Conservation (phyloP, 805 yeast genomes). For the Candida chilensis region DNA sequence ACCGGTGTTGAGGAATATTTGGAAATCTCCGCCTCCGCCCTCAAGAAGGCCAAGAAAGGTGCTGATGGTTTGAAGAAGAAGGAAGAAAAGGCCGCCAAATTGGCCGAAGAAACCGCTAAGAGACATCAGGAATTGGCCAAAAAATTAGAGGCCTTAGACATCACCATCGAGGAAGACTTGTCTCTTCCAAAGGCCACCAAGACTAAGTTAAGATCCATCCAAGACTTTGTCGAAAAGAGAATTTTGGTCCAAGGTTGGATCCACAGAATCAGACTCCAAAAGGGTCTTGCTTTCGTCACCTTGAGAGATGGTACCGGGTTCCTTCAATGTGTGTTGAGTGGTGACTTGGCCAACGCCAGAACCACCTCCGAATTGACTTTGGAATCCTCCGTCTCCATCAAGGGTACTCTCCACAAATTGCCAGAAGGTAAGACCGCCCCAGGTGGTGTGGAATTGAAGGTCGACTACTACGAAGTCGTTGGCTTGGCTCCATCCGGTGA, state of each 20-base stretch:
- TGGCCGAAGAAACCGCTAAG: slow-evolving; percentile 44
- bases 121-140: slow-evolving; percentile 68
- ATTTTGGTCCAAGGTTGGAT: slow-evolving; percentile 89
- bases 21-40: slow-evolving; percentile 82
- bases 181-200: slow-evolving; percentile 62
- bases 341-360: slow-evolving; percentile 88
- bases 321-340: slow-evolving; percentile 79
- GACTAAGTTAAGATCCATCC: slow-evolving; percentile 54
- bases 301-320: slow-evolving; percentile 94
- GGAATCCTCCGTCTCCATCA: slow-evolving; percentile 75
- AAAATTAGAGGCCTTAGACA: slow-evolving; percentile 71
- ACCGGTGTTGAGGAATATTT: slow-evolving; percentile 42
- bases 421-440: slow-evolving; percentile 98
- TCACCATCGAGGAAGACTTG: slow-evolving; percentile 64
- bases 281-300: slow-evolving; percentile 84
- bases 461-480: slow-evolving; percentile 80
- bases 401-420: slow-evolving; percentile 72
- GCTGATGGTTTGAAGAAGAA: slow-evolving; percentile 86
- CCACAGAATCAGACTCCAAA: slow-evolving; percentile 88
- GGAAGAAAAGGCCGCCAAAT: slow-evolving; percentile 54
- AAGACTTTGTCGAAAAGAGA: slow-evolving; percentile 53
- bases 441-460: slow-evolving; percentile 91
- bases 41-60: slow-evolving; percentile 95
- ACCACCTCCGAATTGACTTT: slow-evolving; percentile 78
- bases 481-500: slow-evolving; percentile 97